A percentile compares a stretch with the other conserved stretches of the same genome.
Evolutionary conservation across 2,329 filamentous ascomycete genomes (phyloP).

Genomic region (Phyllosticta ampelicida): DNA sequence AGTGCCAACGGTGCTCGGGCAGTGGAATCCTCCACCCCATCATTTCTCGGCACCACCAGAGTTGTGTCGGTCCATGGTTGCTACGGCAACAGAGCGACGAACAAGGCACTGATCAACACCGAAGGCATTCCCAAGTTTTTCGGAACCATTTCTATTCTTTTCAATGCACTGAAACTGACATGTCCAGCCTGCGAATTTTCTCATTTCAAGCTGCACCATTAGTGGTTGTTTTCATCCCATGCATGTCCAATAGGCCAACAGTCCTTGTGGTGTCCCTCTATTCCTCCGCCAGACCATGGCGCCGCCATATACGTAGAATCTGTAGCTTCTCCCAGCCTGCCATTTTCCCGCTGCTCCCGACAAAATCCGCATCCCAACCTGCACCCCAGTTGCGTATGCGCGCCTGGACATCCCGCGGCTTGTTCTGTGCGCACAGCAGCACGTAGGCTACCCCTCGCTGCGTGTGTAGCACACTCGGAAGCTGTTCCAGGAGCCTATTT

Average conservation of each 20-base stretch:
- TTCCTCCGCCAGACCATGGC: neutral
- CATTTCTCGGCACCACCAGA: neutral
- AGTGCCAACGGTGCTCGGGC: neutral
- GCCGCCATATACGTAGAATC: constrained; percentile 73
- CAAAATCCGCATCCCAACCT: constrained; percentile 65
- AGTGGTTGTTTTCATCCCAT: neutral
- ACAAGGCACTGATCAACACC: neutral
- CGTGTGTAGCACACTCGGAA: constrained; percentile 54
- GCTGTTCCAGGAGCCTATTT: constrained; percentile 58
- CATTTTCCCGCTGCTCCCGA: constrained; percentile 72
- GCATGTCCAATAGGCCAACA: neutral
- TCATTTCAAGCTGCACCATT: neutral
- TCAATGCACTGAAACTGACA: neutral
- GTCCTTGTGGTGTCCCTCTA: no score
- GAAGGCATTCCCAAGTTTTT: neutral
- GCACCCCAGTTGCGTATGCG: constrained; percentile 47
- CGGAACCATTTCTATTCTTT: neutral
- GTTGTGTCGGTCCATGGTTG: neutral
- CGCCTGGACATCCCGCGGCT: constrained; percentile 61
- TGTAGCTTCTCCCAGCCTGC: constrained; percentile 93
- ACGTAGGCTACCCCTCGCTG: constrained; percentile 73
- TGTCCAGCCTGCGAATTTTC: neutral
- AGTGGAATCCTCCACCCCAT: neutral
- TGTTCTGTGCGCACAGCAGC: constrained; percentile 82
- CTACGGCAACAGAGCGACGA: neutral